A percentile compares a stretch with the other conserved stretches of the same genome.
These are phyloP conservation scores for Globisporangium alternatum DNA, from an alignment of 352 stramenopile species.

Conservation along the genomic window DNA sequence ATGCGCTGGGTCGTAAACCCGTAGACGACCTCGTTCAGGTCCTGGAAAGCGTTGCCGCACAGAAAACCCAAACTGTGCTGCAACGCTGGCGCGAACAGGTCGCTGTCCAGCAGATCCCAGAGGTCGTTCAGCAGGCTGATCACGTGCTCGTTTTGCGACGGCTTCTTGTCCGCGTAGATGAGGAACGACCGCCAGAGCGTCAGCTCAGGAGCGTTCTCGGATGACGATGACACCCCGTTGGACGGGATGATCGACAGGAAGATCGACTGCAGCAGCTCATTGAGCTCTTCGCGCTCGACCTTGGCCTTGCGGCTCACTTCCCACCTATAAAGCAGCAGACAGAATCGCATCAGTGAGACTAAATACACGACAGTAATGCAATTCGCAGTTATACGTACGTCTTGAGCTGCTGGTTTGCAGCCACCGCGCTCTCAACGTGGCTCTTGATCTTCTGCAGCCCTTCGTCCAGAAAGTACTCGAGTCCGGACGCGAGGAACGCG, in stretches of 20 bases:
- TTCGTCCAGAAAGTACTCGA: constrained; percentile 80
- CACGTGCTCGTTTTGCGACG: constrained; percentile 64
- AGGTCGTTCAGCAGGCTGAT: constrained; percentile 81
- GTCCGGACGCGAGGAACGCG: constrained; percentile 64
- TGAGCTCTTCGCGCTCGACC: constrained; percentile 68
- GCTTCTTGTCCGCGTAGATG: constrained; percentile 72
- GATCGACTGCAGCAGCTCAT: constrained; percentile 64
- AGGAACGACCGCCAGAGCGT: constrained; percentile 62
- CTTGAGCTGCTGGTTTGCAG: constrained; percentile 48
- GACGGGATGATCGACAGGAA: constrained; percentile 58
- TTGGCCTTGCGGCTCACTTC: constrained; percentile 68
- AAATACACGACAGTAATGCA: background rate
- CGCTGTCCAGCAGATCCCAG: constrained; percentile 78
- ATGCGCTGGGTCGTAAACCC: constrained; percentile 26
- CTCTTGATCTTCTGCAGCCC: constrained; percentile 53
- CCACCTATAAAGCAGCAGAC: constrained; percentile 27
- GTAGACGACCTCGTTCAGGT: constrained; percentile 76
- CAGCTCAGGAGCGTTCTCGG: constrained; percentile 26
- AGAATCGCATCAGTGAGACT: background rate
- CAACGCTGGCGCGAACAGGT: constrained; percentile 68
- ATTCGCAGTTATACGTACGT: constrained; percentile 21
- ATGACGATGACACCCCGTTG: constrained; percentile 5
- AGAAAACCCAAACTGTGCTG: constrained; percentile 71
- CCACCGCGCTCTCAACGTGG: constrained; percentile 59
- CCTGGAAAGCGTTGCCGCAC: constrained; percentile 80